These are phyloP conservation scores for Coniochaeta hoffmannii DNA, from an alignment of 2,329 filamentous ascomycete genomes.

Conservation along the genomic window DNA sequence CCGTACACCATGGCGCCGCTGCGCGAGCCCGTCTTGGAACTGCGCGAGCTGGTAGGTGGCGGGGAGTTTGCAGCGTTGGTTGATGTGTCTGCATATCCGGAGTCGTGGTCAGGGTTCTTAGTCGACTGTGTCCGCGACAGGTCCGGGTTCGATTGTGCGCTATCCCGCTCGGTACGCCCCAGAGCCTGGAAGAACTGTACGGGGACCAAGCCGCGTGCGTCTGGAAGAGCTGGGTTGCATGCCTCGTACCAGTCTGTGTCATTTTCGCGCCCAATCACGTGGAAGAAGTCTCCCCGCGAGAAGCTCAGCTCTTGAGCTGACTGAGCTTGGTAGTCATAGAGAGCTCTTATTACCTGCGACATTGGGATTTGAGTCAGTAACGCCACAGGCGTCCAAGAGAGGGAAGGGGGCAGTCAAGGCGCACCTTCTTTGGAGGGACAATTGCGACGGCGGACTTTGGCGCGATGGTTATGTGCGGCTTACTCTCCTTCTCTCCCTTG, in stretches of 20 bases:
- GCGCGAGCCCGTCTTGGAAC: conserved; percentile 42
- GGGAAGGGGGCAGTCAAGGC: conserved; percentile 19
- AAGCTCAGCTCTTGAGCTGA: conserved; percentile 78
- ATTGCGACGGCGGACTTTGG: conserved; percentile 85
- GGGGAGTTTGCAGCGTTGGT: conserved; percentile 13
- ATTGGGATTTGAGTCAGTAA: conserved; percentile 16
- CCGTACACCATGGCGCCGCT: conserved; percentile 88
- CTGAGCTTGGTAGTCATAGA: conserved; percentile 84
- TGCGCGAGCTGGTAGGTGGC: conserved; percentile 32
- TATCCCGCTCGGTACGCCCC: conserved; percentile 87
- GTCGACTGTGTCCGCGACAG: conserved; percentile 36
- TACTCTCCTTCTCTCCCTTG: conserved; percentile 78
- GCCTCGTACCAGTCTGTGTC: conserved; percentile 97
- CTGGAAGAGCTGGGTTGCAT: conserved; percentile 84
- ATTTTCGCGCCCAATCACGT: conserved; percentile 93
- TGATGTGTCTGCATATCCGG: conserved; percentile 67
- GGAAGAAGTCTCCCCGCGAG: conserved; percentile 92
- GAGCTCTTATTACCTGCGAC: conserved; percentile 83
- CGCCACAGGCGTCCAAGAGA: conserved; percentile 1
- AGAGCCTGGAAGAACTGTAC: conserved; percentile 90
- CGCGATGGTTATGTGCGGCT: conserved; percentile 67
- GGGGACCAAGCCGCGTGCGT: conserved; percentile 83
- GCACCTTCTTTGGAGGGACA: conserved; percentile 86
- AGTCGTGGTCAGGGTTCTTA: conserved; percentile 75
- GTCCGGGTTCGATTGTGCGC: conserved; percentile 59